These are phyloP conservation scores for Clitocybe nebularis DNA, from an alignment of 1,284 basidiomycete species.

Conservation along the genomic window DNA sequence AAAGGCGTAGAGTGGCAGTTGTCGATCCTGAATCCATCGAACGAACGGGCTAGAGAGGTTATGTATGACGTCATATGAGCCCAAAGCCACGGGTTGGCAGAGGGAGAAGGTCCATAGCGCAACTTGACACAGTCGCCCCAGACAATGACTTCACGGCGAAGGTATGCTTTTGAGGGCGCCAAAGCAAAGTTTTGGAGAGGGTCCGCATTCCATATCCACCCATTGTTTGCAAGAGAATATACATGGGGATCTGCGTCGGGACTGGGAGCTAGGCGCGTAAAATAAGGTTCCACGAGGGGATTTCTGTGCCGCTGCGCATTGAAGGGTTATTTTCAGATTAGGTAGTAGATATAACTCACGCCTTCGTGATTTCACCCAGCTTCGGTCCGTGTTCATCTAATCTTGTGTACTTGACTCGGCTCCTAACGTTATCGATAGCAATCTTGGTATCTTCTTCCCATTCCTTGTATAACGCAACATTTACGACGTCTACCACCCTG, in stretches of 20 bases:
- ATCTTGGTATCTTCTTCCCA: conserved; percentile 80
- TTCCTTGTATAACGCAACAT: conserved; percentile 82
- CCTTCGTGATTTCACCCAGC: conserved; percentile 74
- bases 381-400: conserved; percentile 82
- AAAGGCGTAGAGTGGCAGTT: conserved; percentile 98
- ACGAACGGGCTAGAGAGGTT: conserved; percentile 71
- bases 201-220: conserved; percentile 98
- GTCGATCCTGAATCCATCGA: conserved; percentile 96
- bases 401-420: conserved; percentile 76
- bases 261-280: conserved; percentile 71
- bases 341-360: conserved; percentile 45
- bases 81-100: conserved; percentile 95
- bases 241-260: conserved; percentile 61
- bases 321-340: conserved; percentile 7
- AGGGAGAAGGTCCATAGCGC: conserved; percentile 78
- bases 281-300: conserved; percentile 86
- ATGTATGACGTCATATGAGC: conserved; percentile 89
- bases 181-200: conserved; percentile 94
- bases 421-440: conserved; percentile 72
- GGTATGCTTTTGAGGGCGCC: conserved; percentile 93
- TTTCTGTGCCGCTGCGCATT: conserved; percentile 38
- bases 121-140: conserved; percentile 99
- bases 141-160: conserved; percentile 93
- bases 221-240: conserved; percentile 92
- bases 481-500: conserved; percentile 78